A percentile compares a stretch with the other conserved stretches of the same genome.
phyloP scores from a whole-genome alignment of 805 yeast genomes.

The Alloascoidea africana region DNA sequence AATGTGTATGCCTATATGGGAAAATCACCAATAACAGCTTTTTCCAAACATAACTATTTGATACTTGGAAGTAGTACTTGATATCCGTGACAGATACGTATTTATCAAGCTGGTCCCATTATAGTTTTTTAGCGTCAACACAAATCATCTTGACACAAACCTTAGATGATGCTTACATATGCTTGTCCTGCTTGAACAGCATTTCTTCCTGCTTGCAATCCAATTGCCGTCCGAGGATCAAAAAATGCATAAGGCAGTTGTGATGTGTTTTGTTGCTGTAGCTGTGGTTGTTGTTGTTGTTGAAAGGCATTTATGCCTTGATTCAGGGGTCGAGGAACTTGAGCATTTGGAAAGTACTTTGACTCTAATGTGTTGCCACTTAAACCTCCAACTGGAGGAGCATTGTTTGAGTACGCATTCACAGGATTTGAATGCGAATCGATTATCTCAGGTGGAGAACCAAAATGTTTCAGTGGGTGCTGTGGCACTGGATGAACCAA shows the following conservation, averaged over 20 bases:
- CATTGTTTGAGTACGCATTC: neutral
- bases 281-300: constrained; percentile 13
- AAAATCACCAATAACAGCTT: constrained; percentile 63
- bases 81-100: constrained; percentile 38
- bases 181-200: constrained; percentile 75
- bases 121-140: constrained; percentile 14
- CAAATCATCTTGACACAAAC: constrained; percentile 62
- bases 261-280: constrained; percentile 8
- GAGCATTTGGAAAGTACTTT: neutral
- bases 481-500: constrained; percentile 28
- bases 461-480: constrained; percentile 24
- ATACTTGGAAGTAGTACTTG: constrained; percentile 82
- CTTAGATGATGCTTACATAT: too few species aligned
- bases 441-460: constrained; percentile 19
- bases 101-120: constrained; percentile 23
- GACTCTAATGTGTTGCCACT: neutral
- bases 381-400: neutral
- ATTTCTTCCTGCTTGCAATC: constrained; percentile 74
- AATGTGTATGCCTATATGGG: constrained; percentile 60
- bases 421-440: too few species aligned
- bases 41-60: constrained; percentile 68
- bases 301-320: constrained; percentile 11
- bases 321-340: constrained; percentile 10
- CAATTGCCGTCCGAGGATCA: constrained; percentile 73
- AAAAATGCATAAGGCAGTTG: constrained; percentile 23